phyloP scores from a whole-genome alignment of 1,284 basidiomycete genomes.

The Heliocybe sulcata region DNA sequence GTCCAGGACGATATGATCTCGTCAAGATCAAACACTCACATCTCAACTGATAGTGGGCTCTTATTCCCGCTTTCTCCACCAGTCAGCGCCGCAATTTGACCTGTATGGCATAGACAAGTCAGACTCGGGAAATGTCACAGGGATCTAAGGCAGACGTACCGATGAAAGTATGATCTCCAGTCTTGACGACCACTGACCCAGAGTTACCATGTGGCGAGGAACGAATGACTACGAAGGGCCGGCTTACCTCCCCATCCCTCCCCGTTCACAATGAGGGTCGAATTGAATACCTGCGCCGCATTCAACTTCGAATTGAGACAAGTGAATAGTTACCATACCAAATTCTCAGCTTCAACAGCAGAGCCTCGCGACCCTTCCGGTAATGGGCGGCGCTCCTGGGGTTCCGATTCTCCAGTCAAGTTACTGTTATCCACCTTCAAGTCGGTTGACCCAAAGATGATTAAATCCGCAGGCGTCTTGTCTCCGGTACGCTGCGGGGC shows the following conservation, averaged over 20 bases:
- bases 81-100: constrained; percentile 59
- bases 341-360: constrained; percentile 57
- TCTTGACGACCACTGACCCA: constrained; percentile 50
- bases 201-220: constrained; percentile 2
- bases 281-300: constrained; percentile 48
- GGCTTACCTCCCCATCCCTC: constrained; percentile 59
- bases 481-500: constrained; percentile 53
- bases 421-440: constrained; percentile 67
- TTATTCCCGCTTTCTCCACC: constrained; percentile 57
- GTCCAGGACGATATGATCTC: too few species aligned
- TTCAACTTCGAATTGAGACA: background rate
- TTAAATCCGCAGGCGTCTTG: constrained; percentile 62
- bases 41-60: constrained; percentile 59
- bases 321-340: constrained; percentile 28
- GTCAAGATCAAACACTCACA: constrained; percentile 29
- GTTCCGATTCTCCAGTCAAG: constrained; percentile 64
- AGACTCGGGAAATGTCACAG: background rate
- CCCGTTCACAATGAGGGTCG: constrained; percentile 59
- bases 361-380: constrained; percentile 38
- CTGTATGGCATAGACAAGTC: constrained; percentile 18
- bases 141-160: constrained; percentile 24
- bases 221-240: background rate
- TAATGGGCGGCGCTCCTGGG: constrained; percentile 47
- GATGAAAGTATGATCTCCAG: constrained; percentile 60
- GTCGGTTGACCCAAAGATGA: constrained; percentile 51